Percentiles rank a stretch among this genome's conserved stretches.
phyloP scores from a whole-genome alignment of 306 rosid genomes.

The Potentilla sterilis region DNA sequence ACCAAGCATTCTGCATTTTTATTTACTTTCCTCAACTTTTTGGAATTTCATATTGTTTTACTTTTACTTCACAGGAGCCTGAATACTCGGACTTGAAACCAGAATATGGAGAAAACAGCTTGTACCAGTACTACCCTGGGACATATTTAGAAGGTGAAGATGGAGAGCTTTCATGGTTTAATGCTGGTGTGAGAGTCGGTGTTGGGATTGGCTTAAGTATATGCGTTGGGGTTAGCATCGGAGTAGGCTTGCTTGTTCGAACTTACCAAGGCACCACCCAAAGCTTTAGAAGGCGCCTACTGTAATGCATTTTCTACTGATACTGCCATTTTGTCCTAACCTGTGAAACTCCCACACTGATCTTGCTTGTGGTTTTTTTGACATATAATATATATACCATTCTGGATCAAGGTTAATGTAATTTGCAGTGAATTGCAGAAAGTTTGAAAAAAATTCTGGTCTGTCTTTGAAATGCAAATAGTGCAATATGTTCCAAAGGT shows the following conservation, averaged over 20 bases:
- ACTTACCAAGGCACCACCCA: constrained; percentile 79
- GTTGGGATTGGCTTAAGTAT: constrained; percentile 83
- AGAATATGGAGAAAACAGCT: constrained; percentile 41
- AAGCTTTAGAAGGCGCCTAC: constrained; percentile 51
- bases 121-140: constrained; percentile 47
- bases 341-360: constrained; percentile 15
- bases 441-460: neutral
- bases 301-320: constrained; percentile 14
- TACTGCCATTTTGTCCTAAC: constrained; percentile 8
- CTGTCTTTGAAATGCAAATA: neutral
- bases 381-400: neutral
- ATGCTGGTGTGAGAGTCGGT: constrained; percentile 75
- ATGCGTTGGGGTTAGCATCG: constrained; percentile 80
- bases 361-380: neutral
- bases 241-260: constrained; percentile 69
- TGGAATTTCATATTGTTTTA: neutral
- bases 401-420: neutral
- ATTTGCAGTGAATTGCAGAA: neutral
- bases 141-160: constrained; percentile 65
- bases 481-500: neutral
- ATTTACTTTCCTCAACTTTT: neutral
- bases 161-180: constrained; percentile 84
- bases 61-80: constrained; percentile 20
- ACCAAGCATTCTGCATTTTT: constrained; percentile 8
- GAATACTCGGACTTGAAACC: constrained; percentile 33